Conservation (phyloP, 1,284 basidiomycete species). For the Puccinia brachypodii region DNA sequence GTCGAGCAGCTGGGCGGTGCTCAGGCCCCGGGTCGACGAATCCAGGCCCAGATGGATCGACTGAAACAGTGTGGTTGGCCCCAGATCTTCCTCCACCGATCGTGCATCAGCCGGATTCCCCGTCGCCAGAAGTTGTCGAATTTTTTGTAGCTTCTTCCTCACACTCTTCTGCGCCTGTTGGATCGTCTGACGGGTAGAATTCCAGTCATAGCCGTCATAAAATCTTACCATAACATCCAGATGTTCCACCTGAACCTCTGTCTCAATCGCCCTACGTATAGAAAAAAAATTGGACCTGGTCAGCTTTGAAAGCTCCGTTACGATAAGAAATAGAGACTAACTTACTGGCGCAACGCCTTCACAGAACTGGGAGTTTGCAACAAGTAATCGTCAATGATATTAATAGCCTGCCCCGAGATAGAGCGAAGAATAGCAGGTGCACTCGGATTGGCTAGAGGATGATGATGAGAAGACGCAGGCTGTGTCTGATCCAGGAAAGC, state of each 20-base stretch:
- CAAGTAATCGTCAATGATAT: slow-evolving; percentile 45
- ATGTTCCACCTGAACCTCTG: slow-evolving; percentile 60
- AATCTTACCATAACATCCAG: slow-evolving; percentile 70
- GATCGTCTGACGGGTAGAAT: slow-evolving; percentile 75
- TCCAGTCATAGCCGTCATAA: slow-evolving; percentile 94
- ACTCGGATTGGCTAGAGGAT: background rate
- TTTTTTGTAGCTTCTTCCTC: slow-evolving; percentile 79
- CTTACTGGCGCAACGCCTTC: slow-evolving; percentile 33
- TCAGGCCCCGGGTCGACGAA: slow-evolving; percentile 64
- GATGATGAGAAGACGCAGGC: background rate
- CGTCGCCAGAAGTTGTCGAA: slow-evolving; percentile 86
- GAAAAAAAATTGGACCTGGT: background rate
- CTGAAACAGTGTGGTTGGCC: slow-evolving; percentile 75
- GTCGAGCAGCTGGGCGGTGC: slow-evolving; percentile 73
- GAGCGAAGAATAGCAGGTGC: slow-evolving; percentile 20
- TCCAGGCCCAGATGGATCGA: slow-evolving; percentile 85
- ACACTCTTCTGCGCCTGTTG: slow-evolving; percentile 86
- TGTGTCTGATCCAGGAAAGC: slow-evolving; percentile 20
- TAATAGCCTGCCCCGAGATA: background rate
- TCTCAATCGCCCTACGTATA: slow-evolving; percentile 9
- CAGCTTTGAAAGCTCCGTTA: background rate
- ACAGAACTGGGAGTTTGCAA: background rate
- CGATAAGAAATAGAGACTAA: background rate
- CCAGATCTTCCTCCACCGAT: slow-evolving; percentile 67
- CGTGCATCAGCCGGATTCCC: slow-evolving; percentile 82